Conservation (phyloP, 306 rosid genomes). For the Lathyrus aphaca region DNA sequence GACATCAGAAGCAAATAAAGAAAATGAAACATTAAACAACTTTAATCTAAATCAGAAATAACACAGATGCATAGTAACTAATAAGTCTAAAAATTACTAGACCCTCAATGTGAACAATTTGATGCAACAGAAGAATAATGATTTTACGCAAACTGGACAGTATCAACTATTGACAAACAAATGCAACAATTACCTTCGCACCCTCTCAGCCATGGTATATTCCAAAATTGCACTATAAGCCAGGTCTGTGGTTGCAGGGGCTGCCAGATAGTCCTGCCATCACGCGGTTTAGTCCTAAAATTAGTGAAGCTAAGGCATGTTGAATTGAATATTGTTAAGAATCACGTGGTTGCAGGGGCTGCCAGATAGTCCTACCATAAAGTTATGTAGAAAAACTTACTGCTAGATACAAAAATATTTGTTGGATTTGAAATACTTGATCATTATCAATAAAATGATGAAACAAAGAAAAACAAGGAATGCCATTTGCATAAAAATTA, state of each 20-base stretch:
- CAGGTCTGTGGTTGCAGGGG: conserved; percentile 81
- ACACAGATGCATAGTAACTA: neutral
- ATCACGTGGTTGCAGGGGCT: too few species aligned
- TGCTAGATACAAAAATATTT: too few species aligned
- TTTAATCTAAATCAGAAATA: too few species aligned
- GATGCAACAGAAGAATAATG: neutral
- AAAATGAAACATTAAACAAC: neutral
- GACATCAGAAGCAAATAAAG: conserved; percentile 33
- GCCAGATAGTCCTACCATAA: too few species aligned
- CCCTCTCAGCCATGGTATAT: conserved; percentile 98
- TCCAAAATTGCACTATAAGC: conserved; percentile 92
- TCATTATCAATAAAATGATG: too few species aligned
- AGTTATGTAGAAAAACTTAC: too few species aligned
- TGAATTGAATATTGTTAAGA: too few species aligned
- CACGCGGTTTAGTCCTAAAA: conserved; percentile 41
- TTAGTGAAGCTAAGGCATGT: conserved; percentile 25
- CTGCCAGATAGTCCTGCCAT: conserved; percentile 88
- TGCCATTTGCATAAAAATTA: too few species aligned
- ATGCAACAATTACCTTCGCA: conserved; percentile 84
- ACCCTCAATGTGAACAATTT: too few species aligned
- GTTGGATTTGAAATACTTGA: too few species aligned
- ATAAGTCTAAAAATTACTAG: neutral
- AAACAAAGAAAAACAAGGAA: too few species aligned
- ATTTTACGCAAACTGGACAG: conserved; percentile 18
- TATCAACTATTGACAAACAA: conserved; percentile 28